A percentile compares a stretch with the other conserved stretches of the same genome.
These are phyloP conservation scores for Pleurotus salmoneostramineus DNA, from an alignment of 768 basidiomycete genomes.

Conservation along the genomic window DNA sequence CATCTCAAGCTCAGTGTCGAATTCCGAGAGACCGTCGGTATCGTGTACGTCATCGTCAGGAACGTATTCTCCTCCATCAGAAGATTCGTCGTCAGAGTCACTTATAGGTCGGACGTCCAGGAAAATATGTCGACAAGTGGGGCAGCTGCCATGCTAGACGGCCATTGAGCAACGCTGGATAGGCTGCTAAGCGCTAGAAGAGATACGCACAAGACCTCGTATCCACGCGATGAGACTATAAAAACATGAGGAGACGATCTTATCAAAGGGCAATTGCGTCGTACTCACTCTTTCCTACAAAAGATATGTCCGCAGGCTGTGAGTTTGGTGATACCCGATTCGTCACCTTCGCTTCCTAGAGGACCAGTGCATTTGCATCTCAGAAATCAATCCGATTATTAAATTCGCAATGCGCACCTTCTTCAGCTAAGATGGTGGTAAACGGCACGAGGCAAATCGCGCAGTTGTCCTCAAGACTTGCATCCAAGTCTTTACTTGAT, in stretches of 20 bases:
- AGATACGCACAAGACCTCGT: slow-evolving; percentile 38
- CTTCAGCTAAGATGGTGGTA: slow-evolving; percentile 34
- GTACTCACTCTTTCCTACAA: slow-evolving; percentile 57
- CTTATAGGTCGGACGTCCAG: slow-evolving; percentile 46
- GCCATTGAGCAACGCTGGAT: neutral
- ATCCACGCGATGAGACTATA: slow-evolving; percentile 67
- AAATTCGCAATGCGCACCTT: slow-evolving; percentile 4
- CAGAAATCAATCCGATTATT: slow-evolving; percentile 1
- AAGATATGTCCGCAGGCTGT: slow-evolving; percentile 62
- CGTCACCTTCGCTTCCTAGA: slow-evolving; percentile 12
- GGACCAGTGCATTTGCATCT: neutral
- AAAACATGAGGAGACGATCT: neutral
- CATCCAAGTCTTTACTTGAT: slow-evolving; percentile 1
- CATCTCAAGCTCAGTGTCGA: slow-evolving; percentile 20
- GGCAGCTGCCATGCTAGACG: slow-evolving; percentile 65
- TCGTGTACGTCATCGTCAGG: slow-evolving; percentile 53
- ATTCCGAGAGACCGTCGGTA: slow-evolving; percentile 32
- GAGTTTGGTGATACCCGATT: slow-evolving; percentile 53
- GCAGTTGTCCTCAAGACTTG: slow-evolving; percentile 46
- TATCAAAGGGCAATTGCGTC: neutral
- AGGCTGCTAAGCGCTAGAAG: neutral
- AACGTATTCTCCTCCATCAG: slow-evolving; percentile 65
- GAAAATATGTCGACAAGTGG: slow-evolving; percentile 61
- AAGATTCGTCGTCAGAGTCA: slow-evolving; percentile 61
- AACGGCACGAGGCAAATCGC: slow-evolving; percentile 64